Evolutionary conservation across 768 basidiomycete species (phyloP).

Genomic region (Boletus rubescentipes): DNA sequence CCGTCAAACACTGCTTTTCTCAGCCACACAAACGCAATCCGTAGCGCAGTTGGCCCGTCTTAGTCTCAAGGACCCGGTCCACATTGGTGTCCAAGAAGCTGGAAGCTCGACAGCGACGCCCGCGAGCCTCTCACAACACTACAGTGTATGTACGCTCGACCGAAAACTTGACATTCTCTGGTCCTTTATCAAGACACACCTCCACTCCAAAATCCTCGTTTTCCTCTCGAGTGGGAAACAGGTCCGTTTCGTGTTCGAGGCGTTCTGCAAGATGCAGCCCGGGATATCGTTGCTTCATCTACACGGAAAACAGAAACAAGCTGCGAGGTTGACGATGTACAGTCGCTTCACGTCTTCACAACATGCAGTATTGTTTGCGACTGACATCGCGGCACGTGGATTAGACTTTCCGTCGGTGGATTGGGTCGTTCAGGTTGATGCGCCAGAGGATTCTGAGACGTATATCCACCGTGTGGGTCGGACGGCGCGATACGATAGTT

Average conservation of each 20-base stretch:
- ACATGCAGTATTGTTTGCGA: constrained; percentile 88
- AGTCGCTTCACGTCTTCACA: constrained; percentile 78
- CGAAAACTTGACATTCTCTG: constrained; percentile 89
- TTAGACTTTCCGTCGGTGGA: constrained; percentile 95
- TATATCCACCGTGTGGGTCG: constrained; percentile 97
- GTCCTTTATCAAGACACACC: constrained; percentile 92
- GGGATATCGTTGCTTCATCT: constrained; percentile 90
- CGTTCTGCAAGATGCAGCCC: constrained; percentile 93
- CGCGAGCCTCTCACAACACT: constrained; percentile 82
- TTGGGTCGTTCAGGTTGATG: constrained; percentile 96
- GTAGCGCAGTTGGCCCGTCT: constrained; percentile 87
- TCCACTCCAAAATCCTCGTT: constrained; percentile 88
- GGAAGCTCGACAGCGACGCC: constrained; percentile 57
- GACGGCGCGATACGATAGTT: constrained; percentile 90
- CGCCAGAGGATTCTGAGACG: constrained; percentile 95
- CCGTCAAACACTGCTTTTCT: constrained; percentile 95
- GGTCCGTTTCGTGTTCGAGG: constrained; percentile 94
- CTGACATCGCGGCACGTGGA: constrained; percentile 94
- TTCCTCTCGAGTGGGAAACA: constrained; percentile 97
- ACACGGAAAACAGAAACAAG: constrained; percentile 96
- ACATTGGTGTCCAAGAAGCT: constrained; percentile 60
- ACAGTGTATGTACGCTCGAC: constrained; percentile 79
- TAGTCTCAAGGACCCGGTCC: constrained; percentile 78
- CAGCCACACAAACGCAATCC: constrained; percentile 93
- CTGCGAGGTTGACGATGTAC: constrained; percentile 82